Evolutionary conservation across 2,329 filamentous ascomycete species (phyloP).

Genomic region (Fusarium sulawesiense): DNA sequence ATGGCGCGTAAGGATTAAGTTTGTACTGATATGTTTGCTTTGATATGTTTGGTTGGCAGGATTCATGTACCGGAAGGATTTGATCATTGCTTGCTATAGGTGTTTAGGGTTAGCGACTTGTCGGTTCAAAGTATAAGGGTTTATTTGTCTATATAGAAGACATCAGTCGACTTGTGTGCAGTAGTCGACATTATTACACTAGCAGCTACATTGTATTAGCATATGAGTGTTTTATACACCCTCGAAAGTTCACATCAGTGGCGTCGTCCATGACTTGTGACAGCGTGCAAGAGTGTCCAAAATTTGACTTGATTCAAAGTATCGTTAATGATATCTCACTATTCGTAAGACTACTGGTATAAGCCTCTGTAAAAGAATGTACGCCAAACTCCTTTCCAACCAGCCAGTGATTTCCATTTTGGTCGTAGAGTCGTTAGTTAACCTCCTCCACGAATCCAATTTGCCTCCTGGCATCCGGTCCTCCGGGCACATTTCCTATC

Average conservation of each 20-base stretch:
- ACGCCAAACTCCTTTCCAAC: slow-evolving; percentile 27
- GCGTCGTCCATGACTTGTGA: too few species aligned
- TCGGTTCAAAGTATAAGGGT: neutral
- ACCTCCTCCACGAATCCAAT: slow-evolving; percentile 69
- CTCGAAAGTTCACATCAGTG: neutral
- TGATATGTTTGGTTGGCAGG: neutral
- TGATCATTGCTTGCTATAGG: slow-evolving; percentile 7
- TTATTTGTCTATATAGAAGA: neutral
- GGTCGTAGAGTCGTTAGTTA: slow-evolving; percentile 48
- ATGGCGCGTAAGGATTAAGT: slow-evolving; percentile 47
- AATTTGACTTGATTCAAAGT: neutral
- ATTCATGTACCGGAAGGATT: neutral
- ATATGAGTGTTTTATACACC: neutral
- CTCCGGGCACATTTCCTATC: slow-evolving; percentile 56
- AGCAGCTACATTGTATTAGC: neutral
- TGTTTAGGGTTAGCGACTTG: neutral
- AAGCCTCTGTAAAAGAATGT: neutral
- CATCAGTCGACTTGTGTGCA: neutral
- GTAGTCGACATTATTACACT: neutral
- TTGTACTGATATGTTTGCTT: neutral
- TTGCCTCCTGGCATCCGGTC: slow-evolving; percentile 55
- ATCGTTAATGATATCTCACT: neutral
- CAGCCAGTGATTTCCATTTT: slow-evolving; percentile 6
- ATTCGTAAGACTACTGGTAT: neutral
- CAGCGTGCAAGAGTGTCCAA: neutral